phyloP scores from a whole-genome alignment of 805 yeast species.

The Myxozyma monticola region DNA sequence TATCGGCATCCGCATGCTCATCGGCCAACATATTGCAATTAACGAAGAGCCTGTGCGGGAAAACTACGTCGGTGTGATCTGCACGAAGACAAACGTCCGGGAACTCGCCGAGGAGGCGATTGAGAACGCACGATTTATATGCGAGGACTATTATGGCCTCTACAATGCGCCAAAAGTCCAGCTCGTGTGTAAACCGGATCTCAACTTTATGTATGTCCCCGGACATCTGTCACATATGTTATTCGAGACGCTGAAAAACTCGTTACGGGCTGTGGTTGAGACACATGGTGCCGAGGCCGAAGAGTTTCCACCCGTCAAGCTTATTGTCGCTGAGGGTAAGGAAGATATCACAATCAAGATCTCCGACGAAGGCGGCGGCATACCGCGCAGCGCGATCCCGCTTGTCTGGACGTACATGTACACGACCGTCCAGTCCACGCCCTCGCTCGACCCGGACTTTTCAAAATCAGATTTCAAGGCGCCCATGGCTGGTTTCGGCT shows the following conservation, averaged over 20 bases:
- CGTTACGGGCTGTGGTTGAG: conserved; percentile 86
- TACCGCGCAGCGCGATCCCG: conserved; percentile 79
- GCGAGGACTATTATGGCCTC: conserved; percentile 87
- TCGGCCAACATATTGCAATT: conserved; percentile 90
- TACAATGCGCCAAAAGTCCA: conserved; percentile 84
- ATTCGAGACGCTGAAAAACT: conserved; percentile 83
- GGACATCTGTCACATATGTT: conserved; percentile 90
- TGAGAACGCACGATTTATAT: conserved; percentile 84
- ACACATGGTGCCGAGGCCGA: conserved; percentile 67
- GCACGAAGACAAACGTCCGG: conserved; percentile 77
- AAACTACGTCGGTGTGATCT: conserved; percentile 85
- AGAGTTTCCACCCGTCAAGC: conserved; percentile 78
- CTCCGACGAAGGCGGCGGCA: conserved; percentile 93
- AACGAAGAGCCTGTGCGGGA: conserved; percentile 60
- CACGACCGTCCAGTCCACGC: conserved; percentile 78
- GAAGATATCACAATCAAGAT: conserved; percentile 90
- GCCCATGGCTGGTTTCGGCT: conserved; percentile 94
- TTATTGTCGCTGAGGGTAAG: conserved; percentile 82
- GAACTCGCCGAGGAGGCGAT: conserved; percentile 86
- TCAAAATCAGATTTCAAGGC: conserved; percentile 70
- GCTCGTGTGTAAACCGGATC: conserved; percentile 71
- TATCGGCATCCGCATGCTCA: conserved; percentile 88
- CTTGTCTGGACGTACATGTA: conserved; percentile 88
- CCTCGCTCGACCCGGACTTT: conserved; percentile 59
- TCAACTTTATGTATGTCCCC: conserved; percentile 87